Evolutionary conservation across 2,329 filamentous ascomycete species (phyloP).

Genomic region (Fusarium equiseti): DNA sequence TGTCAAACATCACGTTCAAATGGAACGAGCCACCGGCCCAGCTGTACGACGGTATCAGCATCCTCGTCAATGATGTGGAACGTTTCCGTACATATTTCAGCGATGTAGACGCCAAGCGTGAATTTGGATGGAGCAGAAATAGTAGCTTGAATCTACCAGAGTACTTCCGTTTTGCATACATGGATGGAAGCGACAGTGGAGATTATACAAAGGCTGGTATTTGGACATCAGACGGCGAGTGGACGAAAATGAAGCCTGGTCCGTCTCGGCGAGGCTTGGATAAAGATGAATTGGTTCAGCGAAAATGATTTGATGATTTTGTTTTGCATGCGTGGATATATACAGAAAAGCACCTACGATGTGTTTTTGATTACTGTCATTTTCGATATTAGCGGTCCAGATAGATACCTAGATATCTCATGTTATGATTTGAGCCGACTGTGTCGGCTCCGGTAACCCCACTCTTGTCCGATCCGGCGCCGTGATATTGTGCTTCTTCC

Average conservation of each 20-base stretch:
- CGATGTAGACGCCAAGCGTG: conserved; percentile 58
- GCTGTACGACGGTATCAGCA: conserved; percentile 79
- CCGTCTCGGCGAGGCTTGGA: conserved; percentile 61
- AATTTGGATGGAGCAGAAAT: conserved; percentile 71
- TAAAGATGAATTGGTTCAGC: conserved; percentile 39
- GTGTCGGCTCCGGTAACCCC: background rate
- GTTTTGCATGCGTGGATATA: background rate
- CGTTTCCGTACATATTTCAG: conserved; percentile 79
- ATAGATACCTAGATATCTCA: background rate
- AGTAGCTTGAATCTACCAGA: conserved; percentile 64
- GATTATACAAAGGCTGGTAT: conserved; percentile 83
- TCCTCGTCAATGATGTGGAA: conserved; percentile 89
- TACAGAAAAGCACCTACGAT: background rate
- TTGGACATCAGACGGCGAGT: conserved; percentile 74
- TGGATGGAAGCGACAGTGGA: conserved; percentile 71
- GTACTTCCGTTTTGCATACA: conserved; percentile 83
- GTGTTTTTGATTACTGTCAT: conserved; percentile 17
- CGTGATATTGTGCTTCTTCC: background rate
- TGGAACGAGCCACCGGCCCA: conserved; percentile 61
- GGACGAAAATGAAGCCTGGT: conserved; percentile 74
- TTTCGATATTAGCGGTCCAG: conserved; percentile 1
- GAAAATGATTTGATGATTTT: conserved; percentile 24
- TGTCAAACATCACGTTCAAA: conserved; percentile 74
- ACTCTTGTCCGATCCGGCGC: background rate
- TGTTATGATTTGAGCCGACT: background rate